These are phyloP conservation scores for Arthrinium phaeospermum DNA, from an alignment of 2,329 filamentous ascomycete species.

Conservation along the genomic window DNA sequence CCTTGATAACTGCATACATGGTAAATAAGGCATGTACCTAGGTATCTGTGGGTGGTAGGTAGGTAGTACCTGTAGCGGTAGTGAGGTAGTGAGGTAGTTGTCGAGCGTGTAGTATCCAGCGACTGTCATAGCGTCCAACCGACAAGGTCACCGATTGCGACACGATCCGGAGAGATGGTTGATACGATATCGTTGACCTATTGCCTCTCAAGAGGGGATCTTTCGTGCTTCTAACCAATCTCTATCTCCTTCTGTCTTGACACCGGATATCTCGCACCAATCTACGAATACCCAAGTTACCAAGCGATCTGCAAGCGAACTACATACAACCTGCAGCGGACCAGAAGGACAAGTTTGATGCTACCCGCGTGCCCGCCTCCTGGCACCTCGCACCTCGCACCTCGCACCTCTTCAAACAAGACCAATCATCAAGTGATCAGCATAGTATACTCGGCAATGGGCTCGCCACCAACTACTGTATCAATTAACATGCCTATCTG, in stretches of 20 bases:
- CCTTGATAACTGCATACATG: slow-evolving; percentile 4
- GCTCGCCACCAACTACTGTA: not conserved
- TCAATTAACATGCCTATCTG: not conserved
- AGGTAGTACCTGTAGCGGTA: not conserved
- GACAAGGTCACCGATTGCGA: not conserved
- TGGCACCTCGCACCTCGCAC: not conserved
- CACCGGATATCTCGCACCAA: not conserved
- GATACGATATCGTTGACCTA: not conserved
- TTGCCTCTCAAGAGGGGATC: not conserved
- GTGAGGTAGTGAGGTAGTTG: not conserved
- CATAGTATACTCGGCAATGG: not conserved
- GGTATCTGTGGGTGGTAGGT: not conserved
- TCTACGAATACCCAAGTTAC: not conserved
- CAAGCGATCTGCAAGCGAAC: not conserved
- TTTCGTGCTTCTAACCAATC: not conserved
- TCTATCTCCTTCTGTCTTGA: not conserved
- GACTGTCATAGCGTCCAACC: slow-evolving; percentile 10
- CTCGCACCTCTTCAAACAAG: not conserved
- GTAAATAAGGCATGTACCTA: not conserved
- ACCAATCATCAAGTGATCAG: not conserved
- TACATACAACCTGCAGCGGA: not conserved
- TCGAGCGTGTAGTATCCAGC: not conserved
- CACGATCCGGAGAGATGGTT: not conserved
- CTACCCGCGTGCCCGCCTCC: not conserved
- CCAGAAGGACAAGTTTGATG: not conserved